These are phyloP conservation scores for Fusarium verticillioides DNA, from an alignment of 2,329 filamentous ascomycete species.

Conservation along the genomic window DNA sequence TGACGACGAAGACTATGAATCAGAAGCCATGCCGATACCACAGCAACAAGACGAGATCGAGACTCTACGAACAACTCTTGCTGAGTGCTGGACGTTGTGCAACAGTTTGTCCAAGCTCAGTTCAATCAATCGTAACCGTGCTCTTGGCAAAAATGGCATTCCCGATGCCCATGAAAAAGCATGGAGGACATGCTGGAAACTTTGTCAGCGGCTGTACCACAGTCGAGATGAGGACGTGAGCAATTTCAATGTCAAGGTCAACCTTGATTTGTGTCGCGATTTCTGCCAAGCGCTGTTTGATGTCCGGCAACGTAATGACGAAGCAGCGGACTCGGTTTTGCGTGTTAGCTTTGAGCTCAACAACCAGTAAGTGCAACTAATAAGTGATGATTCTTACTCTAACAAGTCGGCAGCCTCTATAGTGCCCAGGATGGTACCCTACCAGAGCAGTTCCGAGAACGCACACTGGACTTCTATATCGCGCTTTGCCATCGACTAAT, in stretches of 20 bases:
- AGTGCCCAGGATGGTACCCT: slow-evolving; percentile 85
- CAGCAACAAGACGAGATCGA: slow-evolving; percentile 69
- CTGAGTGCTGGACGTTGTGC: slow-evolving; percentile 93
- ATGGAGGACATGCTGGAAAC: slow-evolving; percentile 93
- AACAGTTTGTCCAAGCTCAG: slow-evolving; percentile 89
- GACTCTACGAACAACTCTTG: slow-evolving; percentile 79
- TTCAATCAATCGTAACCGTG: slow-evolving; percentile 81
- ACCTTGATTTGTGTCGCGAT: slow-evolving; percentile 87
- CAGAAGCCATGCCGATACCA: slow-evolving; percentile 54
- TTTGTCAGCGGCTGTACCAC: slow-evolving; percentile 90
- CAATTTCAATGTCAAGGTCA: slow-evolving; percentile 74
- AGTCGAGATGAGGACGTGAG: slow-evolving; percentile 78
- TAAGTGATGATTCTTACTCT: slow-evolving; percentile 32
- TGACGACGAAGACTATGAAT: slow-evolving; percentile 64
- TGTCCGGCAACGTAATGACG: slow-evolving; percentile 80
- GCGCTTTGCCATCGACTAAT: slow-evolving; percentile 95
- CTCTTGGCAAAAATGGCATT: slow-evolving; percentile 79
- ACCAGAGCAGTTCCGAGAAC: slow-evolving; percentile 86
- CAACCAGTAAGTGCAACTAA: slow-evolving; percentile 73
- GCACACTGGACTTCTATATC: slow-evolving; percentile 93
- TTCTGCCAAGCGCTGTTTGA: slow-evolving; percentile 95
- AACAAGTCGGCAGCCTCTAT: slow-evolving; percentile 69
- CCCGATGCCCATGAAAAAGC: slow-evolving; percentile 86
- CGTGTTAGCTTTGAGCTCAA: slow-evolving; percentile 95
- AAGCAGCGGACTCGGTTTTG: slow-evolving; percentile 84